Evolutionary conservation across 192 early-diverging fungal species (phyloP).

Genomic region (Dimargaris cristalligena): DNA sequence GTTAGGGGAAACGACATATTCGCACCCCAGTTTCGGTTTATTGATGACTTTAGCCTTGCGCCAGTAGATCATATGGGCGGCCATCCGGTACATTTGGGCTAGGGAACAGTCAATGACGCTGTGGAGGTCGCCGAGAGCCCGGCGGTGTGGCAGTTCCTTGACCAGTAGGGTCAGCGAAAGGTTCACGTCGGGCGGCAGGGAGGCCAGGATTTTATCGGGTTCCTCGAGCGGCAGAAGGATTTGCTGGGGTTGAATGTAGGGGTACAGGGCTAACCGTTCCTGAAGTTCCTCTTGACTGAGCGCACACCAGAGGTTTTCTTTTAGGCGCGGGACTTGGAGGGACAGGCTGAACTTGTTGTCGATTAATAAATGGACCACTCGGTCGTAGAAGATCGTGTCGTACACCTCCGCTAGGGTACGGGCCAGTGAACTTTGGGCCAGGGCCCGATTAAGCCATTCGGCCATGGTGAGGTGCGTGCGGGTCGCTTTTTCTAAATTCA

Average conservation of each 20-base stretch:
- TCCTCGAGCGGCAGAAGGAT: conserved; percentile 70
- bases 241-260: conserved; percentile 72
- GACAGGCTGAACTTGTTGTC: not conserved
- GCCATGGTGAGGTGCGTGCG: not conserved
- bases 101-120: conserved; percentile 78
- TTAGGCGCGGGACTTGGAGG: conserved; percentile 1
- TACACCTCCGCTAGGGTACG: conserved; percentile 5
- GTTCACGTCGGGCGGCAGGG: conserved; percentile 62
- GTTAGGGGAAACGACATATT: conserved; percentile 60
- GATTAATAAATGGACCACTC: not conserved
- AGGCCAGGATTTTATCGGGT: conserved; percentile 60
- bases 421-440: conserved; percentile 1
- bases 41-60: conserved; percentile 78
- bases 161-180: conserved; percentile 78
- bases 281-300: not conserved
- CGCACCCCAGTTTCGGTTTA: conserved; percentile 51
- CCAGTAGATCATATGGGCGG: conserved; percentile 89
- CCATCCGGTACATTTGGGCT: conserved; percentile 76
- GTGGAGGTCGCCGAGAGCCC: conserved; percentile 57
- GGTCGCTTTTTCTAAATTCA: not conserved
- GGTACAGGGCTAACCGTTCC: conserved; percentile 20
- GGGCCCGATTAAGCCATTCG: not conserved
- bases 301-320: conserved; percentile 3
- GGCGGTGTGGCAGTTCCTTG: conserved; percentile 27
- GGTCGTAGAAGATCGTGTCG: not conserved